These are phyloP conservation scores for Backusella tuberculispora DNA, from an alignment of 192 early-diverging fungal genomes.

Conservation along the genomic window DNA sequence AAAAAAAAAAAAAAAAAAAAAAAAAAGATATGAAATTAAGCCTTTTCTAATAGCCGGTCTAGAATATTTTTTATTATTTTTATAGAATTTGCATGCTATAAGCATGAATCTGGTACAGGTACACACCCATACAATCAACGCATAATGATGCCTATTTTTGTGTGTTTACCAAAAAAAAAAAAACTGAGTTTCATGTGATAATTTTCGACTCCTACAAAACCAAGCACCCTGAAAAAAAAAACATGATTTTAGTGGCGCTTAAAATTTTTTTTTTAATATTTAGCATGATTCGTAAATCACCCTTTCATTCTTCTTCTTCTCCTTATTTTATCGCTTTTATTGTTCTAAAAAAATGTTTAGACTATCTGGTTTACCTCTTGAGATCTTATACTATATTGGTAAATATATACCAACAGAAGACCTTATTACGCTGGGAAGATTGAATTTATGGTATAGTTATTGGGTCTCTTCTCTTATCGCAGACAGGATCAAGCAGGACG, in stretches of 20 bases:
- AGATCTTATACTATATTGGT: not conserved
- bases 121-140: not conserved
- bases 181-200: slow-evolving; percentile 2
- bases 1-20: too few species aligned
- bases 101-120: not conserved
- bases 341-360: slow-evolving; percentile 18
- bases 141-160: slow-evolving; percentile 1
- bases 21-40: too few species aligned
- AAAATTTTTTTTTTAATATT: not conserved
- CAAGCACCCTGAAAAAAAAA: not conserved
- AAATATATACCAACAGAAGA: not conserved
- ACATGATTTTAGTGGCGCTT: slow-evolving; percentile 9
- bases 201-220: not conserved
- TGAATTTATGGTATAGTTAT: slow-evolving; percentile 16
- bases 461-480: slow-evolving; percentile 8
- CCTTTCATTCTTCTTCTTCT: not conserved
- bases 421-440: not conserved
- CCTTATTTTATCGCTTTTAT: not conserved
- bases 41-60: too few species aligned
- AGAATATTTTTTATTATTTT: not conserved
- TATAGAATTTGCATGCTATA: not conserved
- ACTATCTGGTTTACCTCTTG: slow-evolving; percentile 18
- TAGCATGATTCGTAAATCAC: not conserved
- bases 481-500: not conserved
- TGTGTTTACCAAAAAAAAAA: not conserved